A percentile compares a stretch with the other conserved stretches of the same genome.
Evolutionary conservation across 2,329 filamentous ascomycete genomes (phyloP).

Genomic region (Cladosporium oxysporum): DNA sequence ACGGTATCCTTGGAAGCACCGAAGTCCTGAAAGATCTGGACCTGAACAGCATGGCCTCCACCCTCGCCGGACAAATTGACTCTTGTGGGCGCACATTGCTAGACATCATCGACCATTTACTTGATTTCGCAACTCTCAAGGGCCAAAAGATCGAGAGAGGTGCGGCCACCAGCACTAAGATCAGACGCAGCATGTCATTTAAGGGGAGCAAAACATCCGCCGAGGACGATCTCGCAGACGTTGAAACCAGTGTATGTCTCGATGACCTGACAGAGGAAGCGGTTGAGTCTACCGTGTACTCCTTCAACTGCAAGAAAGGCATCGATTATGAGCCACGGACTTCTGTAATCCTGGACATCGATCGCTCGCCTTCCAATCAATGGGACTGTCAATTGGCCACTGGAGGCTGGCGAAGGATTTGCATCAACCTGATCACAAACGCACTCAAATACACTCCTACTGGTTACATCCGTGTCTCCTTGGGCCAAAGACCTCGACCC

Average conservation of each 20-base stretch:
- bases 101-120: constrained; percentile 50
- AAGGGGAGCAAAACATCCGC: constrained; percentile 15
- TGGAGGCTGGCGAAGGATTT: constrained; percentile 50
- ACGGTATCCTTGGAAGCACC: constrained; percentile 50
- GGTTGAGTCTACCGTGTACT: constrained; percentile 50
- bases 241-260: constrained; percentile 41
- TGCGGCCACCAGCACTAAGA: constrained; percentile 19
- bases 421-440: constrained; percentile 53
- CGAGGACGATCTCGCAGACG: constrained; percentile 26
- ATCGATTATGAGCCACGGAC: constrained; percentile 40
- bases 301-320: constrained; percentile 26
- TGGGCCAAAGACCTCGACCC: constrained; percentile 16
- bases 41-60: constrained; percentile 42
- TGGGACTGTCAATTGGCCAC: constrained; percentile 49
- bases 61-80: constrained; percentile 51
- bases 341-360: constrained; percentile 47
- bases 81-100: constrained; percentile 54
- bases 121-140: constrained; percentile 44
- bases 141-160: constrained; percentile 42
- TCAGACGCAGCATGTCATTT: not conserved
- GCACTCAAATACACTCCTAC: constrained; percentile 50
- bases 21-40: constrained; percentile 46
- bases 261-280: constrained; percentile 56
- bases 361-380: constrained; percentile 34
- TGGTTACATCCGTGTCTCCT: constrained; percentile 44